Base-by-base conservation (phyloP, 352 stramenopile species). In the Phytopythium mirpurense region DNA sequence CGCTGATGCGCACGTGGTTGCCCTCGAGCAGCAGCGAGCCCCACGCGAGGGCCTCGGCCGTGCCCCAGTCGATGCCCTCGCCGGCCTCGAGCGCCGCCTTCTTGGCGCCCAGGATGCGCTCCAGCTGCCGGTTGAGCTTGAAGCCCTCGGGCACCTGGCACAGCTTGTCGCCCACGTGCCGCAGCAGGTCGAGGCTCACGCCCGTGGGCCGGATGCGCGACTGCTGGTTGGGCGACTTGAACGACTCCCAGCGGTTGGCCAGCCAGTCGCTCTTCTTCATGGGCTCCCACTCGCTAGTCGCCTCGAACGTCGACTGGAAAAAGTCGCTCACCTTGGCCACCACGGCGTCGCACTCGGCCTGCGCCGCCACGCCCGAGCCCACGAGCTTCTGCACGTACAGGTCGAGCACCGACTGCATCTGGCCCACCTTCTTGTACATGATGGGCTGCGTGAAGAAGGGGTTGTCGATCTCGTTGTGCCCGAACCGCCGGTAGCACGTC, bases 391-490 rank as follows among this genome's bases (percentile, higher is more conserved):
- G 51, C 36, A 86, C 67, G 73, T 96, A 98, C 23, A 96, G 88
- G 57, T 97, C 74, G 0, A 98, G 71, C 7, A 96, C 93, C 19
- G 85, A 87, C n/a, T 86, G 90, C 68, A 98, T 96, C 51, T 88
- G 72, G 2, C 69, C 78, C 62, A 99, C 98, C 65, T 93, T 85
- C 60, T 96, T 92, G 80, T 99, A 99, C 63, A 99, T 87, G n/a
- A 94, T 78, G 11, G 96, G 96, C 76, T 99, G 96, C n/a, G 96
- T 99, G 67, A 99, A 99, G 51, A 96, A 87, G 35, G 96, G 96
- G 63, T 99, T 96, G 77, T 99, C 96, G 46, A 98, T 83, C 77
- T 99, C 96, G 74, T 99, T 99, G 80, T 99, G 96, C 6, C 96
- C 96, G 66, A 98, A 97, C 21, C 92, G 80, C 63, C 96, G 90